Percentiles rank a stretch among this genome's conserved stretches.
These are phyloP conservation scores for Dactylorhiza incarnata DNA, from an alignment of 106 monocot species.

Conservation along the genomic window DNA sequence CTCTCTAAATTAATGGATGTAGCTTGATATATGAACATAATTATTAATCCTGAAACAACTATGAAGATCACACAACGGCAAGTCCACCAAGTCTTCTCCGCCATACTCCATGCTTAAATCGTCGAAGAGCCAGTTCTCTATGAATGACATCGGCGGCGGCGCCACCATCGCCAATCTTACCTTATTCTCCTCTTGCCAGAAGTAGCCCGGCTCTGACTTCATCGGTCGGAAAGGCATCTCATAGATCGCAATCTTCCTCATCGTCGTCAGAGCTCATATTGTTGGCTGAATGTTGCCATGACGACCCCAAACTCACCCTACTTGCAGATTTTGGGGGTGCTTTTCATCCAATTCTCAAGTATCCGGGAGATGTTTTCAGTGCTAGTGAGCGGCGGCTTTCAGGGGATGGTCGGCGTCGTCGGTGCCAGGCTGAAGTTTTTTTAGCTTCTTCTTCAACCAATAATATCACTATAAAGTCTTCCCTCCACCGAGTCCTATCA, in stretches of 20 bases:
- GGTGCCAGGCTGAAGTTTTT: conserved; percentile 17
- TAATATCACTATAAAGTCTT: too few species aligned
- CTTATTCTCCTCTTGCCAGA: conserved; percentile 12
- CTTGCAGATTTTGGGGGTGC: conserved; percentile 2
- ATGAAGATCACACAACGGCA: neutral
- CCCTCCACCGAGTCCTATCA: too few species aligned
- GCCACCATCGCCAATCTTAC: conserved; percentile 7
- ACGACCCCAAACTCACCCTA: neutral
- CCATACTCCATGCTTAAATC: conserved; percentile 20
- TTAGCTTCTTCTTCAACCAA: conserved; percentile 61
- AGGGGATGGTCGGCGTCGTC: neutral
- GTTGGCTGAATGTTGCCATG: neutral
- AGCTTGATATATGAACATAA: too few species aligned
- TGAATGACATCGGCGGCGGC: conserved; percentile 13
- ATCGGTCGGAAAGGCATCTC: neutral
- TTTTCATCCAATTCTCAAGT: conserved; percentile 44
- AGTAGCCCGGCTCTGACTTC: neutral
- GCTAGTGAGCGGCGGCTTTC: conserved; percentile 7
- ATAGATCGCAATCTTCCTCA: neutral
- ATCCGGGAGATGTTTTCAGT: conserved; percentile 49
- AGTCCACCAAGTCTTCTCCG: conserved; percentile 8
- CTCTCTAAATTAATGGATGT: too few species aligned
- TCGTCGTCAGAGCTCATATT: conserved; percentile 3
- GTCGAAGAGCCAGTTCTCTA: conserved; percentile 40
- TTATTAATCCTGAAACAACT: conserved; percentile 8